A percentile compares a stretch with the other conserved stretches of the same genome.
Conservation (phyloP, 2,329 filamentous ascomycete species). For the Grosmannia penicillata region DNA sequence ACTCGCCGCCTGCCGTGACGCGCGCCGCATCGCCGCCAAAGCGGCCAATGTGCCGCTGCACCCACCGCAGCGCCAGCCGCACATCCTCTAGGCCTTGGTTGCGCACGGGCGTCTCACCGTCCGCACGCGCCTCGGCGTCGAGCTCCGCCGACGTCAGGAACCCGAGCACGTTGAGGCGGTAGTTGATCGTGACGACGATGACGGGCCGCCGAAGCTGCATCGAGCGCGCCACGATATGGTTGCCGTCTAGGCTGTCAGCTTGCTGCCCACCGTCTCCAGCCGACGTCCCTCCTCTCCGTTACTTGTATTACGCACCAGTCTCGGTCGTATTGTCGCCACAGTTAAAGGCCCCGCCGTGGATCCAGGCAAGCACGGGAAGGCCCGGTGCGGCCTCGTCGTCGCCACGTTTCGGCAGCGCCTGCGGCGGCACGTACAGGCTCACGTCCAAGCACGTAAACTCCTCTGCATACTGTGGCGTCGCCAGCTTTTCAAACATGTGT, state of each 20-base stretch:
- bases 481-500: slow-evolving; percentile 5
- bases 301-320: slow-evolving; percentile 2
- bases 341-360: slow-evolving; percentile 6
- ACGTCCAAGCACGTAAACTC: slow-evolving; percentile 4
- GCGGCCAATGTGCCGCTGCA: slow-evolving; percentile 31
- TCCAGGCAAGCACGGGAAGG: slow-evolving; percentile 7
- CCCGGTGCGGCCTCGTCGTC: not conserved
- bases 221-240: slow-evolving; percentile 7
- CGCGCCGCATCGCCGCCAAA: slow-evolving; percentile 37
- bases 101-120: slow-evolving; percentile 14
- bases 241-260: slow-evolving; percentile 2
- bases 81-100: slow-evolving; percentile 42
- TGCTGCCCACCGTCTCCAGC: too few relatives aligned
- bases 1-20: slow-evolving; percentile 40
- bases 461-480: slow-evolving; percentile 3
- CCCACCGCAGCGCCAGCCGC: slow-evolving; percentile 34
- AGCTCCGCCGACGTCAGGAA: slow-evolving; percentile 9
- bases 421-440: slow-evolving; percentile 3
- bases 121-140: slow-evolving; percentile 1
- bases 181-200: slow-evolving; percentile 16
- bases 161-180: slow-evolving; percentile 12
- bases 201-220: slow-evolving; percentile 14
- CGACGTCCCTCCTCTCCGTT: too few relatives aligned
- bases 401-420: not conserved
- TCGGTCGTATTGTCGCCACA: slow-evolving; percentile 6